Base-by-base conservation (phyloP, 805 yeast species). In the Blastobotrys peoriensis region DNA sequence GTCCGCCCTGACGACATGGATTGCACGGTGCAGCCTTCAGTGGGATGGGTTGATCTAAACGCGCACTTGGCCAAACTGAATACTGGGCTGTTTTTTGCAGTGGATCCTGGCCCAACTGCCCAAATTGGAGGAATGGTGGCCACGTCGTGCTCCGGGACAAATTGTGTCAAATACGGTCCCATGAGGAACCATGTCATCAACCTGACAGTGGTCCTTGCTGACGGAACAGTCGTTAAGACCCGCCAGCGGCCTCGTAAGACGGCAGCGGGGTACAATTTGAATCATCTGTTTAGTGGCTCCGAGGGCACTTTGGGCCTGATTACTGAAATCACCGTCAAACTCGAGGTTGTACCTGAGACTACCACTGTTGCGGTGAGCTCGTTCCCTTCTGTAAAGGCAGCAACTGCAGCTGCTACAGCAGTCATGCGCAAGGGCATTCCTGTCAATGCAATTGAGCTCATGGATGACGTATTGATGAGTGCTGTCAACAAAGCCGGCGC, bases 41-140 rank as follows among this genome's bases (percentile, higher is more conserved):
- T 85, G 6, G 84, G 83, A 1, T 84, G 93, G 91, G 84, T 80
- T 62, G 81, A 78, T 33, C 64, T 85, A 45, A 75, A 74, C 50
- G 78, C 76, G 19, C 73, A 63, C 45, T 55, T 80, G 42, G 60
- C 57, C 5, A 74, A 74, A 5, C 57, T 72, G 41, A 56, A 53
- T 21, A 41, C 45, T 28, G 75, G 75, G 0, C 61, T 81, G 17
- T 55, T 85, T 58, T 81, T 85, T 59, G 93, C 93, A 0, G 83
- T 84, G 13, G 91, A 83, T 60, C 79, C 79, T 0, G 89, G 89
- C 38, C 88, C 91, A 18, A 87, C 87, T 43, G 93, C 91, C 1
- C 72, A 79, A 49, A 79, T 85, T 45, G 85, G 86, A 33, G 94
- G 94, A 3, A 81, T 83, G 78, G 76, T 80, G 37, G 83, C 81